Evolutionary conservation across 1,284 basidiomycete genomes (phyloP).

Genomic region (Peniophora sp.): DNA sequence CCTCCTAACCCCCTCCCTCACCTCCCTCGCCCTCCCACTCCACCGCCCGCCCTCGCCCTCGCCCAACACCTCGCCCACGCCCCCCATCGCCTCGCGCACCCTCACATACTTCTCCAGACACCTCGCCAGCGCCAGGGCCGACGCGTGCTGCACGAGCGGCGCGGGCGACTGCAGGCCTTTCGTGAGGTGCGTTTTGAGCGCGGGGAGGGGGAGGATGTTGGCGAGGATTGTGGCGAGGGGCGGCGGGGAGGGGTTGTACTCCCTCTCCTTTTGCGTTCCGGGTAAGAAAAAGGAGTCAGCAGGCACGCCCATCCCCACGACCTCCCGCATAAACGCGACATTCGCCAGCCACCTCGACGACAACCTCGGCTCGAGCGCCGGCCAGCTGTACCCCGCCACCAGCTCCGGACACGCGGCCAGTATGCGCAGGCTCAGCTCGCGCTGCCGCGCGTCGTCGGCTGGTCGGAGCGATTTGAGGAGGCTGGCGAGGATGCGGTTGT

Average conservation of each 20-base stretch:
- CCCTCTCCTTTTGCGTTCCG: slow-evolving; percentile 25
- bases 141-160: slow-evolving; percentile 76
- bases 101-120: slow-evolving; percentile 63
- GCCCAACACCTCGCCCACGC: slow-evolving; percentile 48
- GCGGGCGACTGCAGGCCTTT: slow-evolving; percentile 71
- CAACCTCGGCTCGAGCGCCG: slow-evolving; percentile 76
- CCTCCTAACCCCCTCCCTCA: slow-evolving; percentile 69
- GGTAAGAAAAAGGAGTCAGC: slow-evolving; percentile 54
- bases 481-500: slow-evolving; percentile 82
- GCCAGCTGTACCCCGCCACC: slow-evolving; percentile 70
- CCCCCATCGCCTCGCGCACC: slow-evolving; percentile 43
- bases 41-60: slow-evolving; percentile 68
- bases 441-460: slow-evolving; percentile 80
- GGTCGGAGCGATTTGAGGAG: slow-evolving; percentile 69
- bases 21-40: slow-evolving; percentile 49
- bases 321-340: slow-evolving; percentile 70
- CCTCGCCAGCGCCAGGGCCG: slow-evolving; percentile 66
- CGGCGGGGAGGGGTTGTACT: slow-evolving; percentile 65
- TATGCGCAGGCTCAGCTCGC: slow-evolving; percentile 77
- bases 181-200: slow-evolving; percentile 65
- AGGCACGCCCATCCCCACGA: slow-evolving; percentile 74
- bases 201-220: slow-evolving; percentile 67
- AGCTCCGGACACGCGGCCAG: slow-evolving; percentile 81
- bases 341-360: slow-evolving; percentile 88
- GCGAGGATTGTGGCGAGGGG: slow-evolving; percentile 62